Base-by-base conservation (phyloP, 345 rosid genomes). In the Eucalyptus polybractea region DNA sequence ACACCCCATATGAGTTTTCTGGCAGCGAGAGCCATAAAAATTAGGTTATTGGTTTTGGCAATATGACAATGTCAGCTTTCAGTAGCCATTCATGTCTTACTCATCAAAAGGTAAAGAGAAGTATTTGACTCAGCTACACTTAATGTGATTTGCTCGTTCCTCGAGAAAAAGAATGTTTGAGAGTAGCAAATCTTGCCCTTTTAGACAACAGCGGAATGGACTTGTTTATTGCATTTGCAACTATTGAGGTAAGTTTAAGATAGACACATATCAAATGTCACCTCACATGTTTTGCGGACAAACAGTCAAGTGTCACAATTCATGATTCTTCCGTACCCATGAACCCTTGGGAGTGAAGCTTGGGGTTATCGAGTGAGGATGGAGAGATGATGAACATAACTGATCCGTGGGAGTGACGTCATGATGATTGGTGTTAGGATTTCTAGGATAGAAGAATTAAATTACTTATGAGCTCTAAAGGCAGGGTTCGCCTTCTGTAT, bases 41-140 rank as follows among this genome's bases (percentile, higher is more conserved):
- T 69, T 16, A 69, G 42, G 6, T 16, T 31, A 69, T 37, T 31
- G 80, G 42, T 69, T 69, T 69, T 69, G 25, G 80, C 44, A 69
- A 8, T 69, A 37, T 8, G 40, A 69, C 27, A 22, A 21, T 56
- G 27, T 56, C 1, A 8, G 12, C 42, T 69, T 31, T 69, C 13
- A 69, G 42, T 17, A 69, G 80, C 24, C 13, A 69, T 69, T 69
- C 12, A 65, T 65, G 76, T n/a, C 40, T 65, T 31, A 31, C 76
- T 65, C 14, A 69, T 33, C 44, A 16, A 31, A 33, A 33, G 21
- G 37, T 93, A 86, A 96, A 96, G 92, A 97, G 95, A 89, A 99
- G 99, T 90, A 96, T 90, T 93, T 94, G 98, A 89, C 94, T 92
- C 45, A 95, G 94, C 89, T 96, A 96, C 83, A 97, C 42, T 31